Evolutionary conservation across 2,329 filamentous ascomycete species (phyloP).

Genomic region (Xylariaceae sp.): DNA sequence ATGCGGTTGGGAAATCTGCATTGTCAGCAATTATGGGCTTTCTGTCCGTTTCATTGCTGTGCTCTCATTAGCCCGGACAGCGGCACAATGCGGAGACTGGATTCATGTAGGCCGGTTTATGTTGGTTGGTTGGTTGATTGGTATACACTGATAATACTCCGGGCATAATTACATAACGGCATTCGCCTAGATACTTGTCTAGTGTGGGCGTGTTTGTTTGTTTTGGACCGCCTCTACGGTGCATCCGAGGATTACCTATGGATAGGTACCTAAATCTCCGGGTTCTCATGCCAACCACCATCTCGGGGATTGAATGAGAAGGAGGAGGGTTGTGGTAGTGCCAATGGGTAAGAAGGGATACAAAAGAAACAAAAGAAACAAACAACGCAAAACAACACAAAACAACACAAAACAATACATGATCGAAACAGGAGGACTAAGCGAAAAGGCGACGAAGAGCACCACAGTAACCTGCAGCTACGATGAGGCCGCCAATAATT

Average conservation of each 20-base stretch:
- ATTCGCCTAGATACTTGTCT: neutral
- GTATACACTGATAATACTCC: neutral
- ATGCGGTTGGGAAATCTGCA: slow-evolving; percentile 10
- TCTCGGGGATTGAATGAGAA: neutral
- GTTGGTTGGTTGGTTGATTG: neutral
- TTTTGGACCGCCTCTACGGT: neutral
- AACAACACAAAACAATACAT: neutral
- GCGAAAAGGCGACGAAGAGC: neutral
- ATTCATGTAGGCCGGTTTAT: neutral
- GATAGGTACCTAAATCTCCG: slow-evolving; percentile 9
- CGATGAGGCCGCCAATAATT: neutral
- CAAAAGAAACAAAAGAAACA: neutral
- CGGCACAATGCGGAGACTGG: slow-evolving; percentile 8
- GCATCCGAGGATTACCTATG: neutral
- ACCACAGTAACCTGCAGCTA: neutral
- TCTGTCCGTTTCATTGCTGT: slow-evolving; percentile 18
- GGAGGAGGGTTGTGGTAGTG: neutral
- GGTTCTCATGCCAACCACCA: slow-evolving; percentile 11
- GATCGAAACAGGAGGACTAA: neutral
- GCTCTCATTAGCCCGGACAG: slow-evolving; percentile 14
- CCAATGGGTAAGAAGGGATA: neutral
- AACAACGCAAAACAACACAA: neutral
- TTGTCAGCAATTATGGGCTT: slow-evolving; percentile 16
- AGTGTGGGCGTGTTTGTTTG: neutral
- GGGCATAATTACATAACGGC: neutral